Conservation (phyloP, 164 flowering plant species). For the Echeveria elegans region DNA sequence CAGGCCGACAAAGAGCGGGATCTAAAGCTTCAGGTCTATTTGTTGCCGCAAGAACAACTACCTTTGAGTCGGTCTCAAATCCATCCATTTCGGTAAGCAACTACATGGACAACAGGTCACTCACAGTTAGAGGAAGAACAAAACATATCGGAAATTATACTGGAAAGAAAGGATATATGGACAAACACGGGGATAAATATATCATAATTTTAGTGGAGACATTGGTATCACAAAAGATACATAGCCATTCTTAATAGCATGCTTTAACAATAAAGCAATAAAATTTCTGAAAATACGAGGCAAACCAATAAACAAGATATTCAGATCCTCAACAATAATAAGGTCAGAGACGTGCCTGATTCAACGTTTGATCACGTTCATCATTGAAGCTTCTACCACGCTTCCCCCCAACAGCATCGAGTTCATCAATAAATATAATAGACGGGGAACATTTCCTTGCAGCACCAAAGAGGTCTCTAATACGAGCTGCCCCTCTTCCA, state of each 20-base stretch:
- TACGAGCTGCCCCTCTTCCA: conserved; percentile 99
- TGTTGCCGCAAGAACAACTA: conserved; percentile 88
- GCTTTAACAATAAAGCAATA: background rate
- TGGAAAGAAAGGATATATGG: background rate
- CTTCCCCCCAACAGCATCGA: conserved; percentile 97
- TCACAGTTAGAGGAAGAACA: background rate
- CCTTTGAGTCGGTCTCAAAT: conserved; percentile 82
- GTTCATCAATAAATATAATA: conserved; percentile 94
- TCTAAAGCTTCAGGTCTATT: conserved; percentile 95
- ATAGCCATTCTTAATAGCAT: background rate
- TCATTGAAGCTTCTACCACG: conserved; percentile 98
- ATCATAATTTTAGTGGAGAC: background rate
- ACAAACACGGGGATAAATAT: background rate
- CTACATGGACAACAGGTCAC: conserved; percentile 27
- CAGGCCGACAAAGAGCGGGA: conserved; percentile 93
- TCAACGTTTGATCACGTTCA: conserved; percentile 93
- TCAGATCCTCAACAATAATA: background rate
- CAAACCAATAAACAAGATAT: background rate
- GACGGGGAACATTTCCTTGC: conserved; percentile 92
- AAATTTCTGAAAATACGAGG: background rate
- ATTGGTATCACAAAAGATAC: background rate
- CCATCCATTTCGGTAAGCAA: conserved; percentile 99
- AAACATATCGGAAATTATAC: background rate
- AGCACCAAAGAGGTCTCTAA: conserved; percentile 75
- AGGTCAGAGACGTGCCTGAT: conserved; percentile 45